Evolutionary conservation across 2,329 filamentous ascomycete species (phyloP), one percentile per base, ranked within the genome.

Genomic region (Paecilomyces sp.): DNA sequence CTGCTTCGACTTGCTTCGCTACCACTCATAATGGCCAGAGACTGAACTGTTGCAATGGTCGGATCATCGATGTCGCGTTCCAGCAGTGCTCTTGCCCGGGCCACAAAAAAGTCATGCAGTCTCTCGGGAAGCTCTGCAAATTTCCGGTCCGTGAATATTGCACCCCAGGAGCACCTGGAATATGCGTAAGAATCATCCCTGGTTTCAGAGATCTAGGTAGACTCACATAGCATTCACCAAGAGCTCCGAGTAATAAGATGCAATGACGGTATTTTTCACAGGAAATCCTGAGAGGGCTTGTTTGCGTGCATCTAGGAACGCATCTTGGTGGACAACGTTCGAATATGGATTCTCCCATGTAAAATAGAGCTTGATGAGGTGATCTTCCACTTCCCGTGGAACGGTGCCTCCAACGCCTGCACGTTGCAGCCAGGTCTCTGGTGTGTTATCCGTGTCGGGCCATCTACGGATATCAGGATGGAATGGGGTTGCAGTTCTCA

Each of bases 31-130:
- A 79, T 64, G 6, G 73, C 66, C 31, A 78, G 64, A 2, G 75
- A 71, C 59, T 79, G 76, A 7, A 74, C 70, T 6, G 75, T 77
- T 7, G 75, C 72, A n/a, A 78, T 64, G 18, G 68, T 70, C 1
- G 76, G 76, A 33, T 66, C 72, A 55, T 77, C 76, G 34, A 79
- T 67, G 57, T 79, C 75, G 4, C 74, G 66, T 28, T 78, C 74
- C 6, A 78, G 65, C 5, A 64, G 61, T 11, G 60, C 54, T 30
- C 60, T 56, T 47, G 59, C 60, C 18, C 59, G 54, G 15, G 51
- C 33, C 13, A 57, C 57, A 34, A 61, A 61, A 54, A 61, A 62
- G 36, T 63, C 62, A 50, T 62, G 57, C 5, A 62, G 53, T 9
- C 59, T 24, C 33, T 36, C 47, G 2, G 63, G 58, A 33, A 63